A percentile compares a stretch with the other conserved stretches of the same genome.
These are phyloP conservation scores for Globisporangium barbulae DNA, from an alignment of 352 stramenopile species.

Conservation along the genomic window DNA sequence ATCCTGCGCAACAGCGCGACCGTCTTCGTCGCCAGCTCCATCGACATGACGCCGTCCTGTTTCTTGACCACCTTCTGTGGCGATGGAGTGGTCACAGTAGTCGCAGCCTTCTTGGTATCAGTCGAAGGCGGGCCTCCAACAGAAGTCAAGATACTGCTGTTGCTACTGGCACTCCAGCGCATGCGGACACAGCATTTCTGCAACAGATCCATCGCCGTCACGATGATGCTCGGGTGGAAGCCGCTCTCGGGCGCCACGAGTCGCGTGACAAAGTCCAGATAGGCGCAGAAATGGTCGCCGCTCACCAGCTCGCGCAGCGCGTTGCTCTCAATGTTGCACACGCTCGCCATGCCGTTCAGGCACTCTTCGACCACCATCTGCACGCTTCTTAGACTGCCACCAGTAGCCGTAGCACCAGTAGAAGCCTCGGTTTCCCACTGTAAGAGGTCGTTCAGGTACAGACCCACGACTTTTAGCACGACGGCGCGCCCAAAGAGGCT, in stretches of 20 bases:
- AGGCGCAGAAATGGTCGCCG: conserved; percentile 34
- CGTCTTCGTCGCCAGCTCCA: conserved; percentile 42
- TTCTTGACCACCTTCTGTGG: conserved; percentile 16
- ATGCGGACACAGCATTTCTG: conserved; percentile 74
- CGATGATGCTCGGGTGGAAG: conserved; percentile 65
- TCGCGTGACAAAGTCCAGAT: conserved; percentile 50
- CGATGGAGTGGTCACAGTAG: conserved; percentile 1
- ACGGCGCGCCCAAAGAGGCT: conserved; percentile 50
- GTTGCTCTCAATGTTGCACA: conserved; percentile 54
- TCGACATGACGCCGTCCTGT: conserved; percentile 27
- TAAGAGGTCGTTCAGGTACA: conserved; percentile 56
- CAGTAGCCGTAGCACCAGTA: not conserved
- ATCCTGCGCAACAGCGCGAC: conserved; percentile 41
- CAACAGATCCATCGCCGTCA: conserved; percentile 58
- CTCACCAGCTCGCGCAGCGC: conserved; percentile 54
- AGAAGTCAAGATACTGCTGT: not conserved
- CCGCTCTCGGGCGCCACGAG: conserved; percentile 29
- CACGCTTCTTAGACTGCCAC: conserved; percentile 23
- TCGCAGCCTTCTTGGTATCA: not conserved
- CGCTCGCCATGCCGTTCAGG: conserved; percentile 62
- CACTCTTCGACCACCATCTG: conserved; percentile 83
- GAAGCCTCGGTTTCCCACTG: conserved; percentile 23
- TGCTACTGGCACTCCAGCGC: conserved; percentile 36
- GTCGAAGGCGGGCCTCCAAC: not conserved
- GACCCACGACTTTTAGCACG: conserved; percentile 37